Evolutionary conservation across 805 yeast species (phyloP).

Genomic region (Saturnispora quitensis): DNA sequence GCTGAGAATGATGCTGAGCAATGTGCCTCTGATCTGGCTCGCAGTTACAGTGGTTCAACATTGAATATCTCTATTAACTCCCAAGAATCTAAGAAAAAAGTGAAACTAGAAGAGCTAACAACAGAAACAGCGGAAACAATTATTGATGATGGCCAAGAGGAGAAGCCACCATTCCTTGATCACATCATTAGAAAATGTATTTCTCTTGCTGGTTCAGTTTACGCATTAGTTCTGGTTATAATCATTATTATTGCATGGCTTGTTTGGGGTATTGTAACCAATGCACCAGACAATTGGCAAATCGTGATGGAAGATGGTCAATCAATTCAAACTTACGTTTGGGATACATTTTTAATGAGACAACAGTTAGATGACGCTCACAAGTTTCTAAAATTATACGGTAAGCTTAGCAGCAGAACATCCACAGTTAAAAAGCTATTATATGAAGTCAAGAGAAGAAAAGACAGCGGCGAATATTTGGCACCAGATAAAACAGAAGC

Average conservation of each 20-base stretch:
- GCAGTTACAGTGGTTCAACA: background rate
- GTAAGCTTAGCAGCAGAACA: slow-evolving; percentile 25
- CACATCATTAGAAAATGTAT: background rate
- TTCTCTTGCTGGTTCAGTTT: background rate
- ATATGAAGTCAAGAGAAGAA: background rate
- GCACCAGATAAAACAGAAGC: background rate
- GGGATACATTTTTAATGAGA: slow-evolving; percentile 34
- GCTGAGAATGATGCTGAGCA: background rate
- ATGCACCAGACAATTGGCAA: slow-evolving; percentile 31
- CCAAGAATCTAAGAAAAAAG: background rate
- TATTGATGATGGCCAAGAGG: background rate
- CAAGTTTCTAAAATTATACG: slow-evolving; percentile 21
- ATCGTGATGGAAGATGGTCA: slow-evolving; percentile 35
- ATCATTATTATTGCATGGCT: background rate
- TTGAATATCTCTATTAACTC: background rate
- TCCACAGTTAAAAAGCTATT: slow-evolving; percentile 16
- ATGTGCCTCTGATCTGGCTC: background rate
- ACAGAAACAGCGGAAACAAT: background rate
- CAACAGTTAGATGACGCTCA: slow-evolving; percentile 28
- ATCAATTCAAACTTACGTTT: slow-evolving; percentile 31
- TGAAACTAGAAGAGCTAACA: background rate
- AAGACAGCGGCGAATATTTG: background rate
- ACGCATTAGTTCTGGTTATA: background rate
- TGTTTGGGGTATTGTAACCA: slow-evolving; percentile 12
- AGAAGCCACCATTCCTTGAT: background rate